Base-by-base conservation (phyloP, 1,284 basidiomycete species). In the Kalmanozyma brasiliensis region DNA sequence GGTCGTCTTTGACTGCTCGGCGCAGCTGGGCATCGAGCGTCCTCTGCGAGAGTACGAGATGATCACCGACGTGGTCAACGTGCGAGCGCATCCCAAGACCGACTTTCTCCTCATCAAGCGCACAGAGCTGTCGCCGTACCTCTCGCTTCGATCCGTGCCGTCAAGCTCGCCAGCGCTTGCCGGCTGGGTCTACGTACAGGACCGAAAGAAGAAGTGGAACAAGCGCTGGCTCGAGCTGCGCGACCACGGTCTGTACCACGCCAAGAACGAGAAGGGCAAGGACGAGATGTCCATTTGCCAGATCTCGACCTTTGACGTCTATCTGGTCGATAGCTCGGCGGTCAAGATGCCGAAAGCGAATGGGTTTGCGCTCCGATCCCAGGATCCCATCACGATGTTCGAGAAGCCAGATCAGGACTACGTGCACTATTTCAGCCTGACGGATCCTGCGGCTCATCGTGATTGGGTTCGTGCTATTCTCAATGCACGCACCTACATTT, bases 181-280 rank as follows among this genome's bases (percentile, higher is more conserved):
- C 4, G 80, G 80, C 17, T 79, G 62, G 40, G 78, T 80, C 11
- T 76, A 76, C 9, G 52, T 81, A 23, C 78, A 76, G 48, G 70
- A 72, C 16, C 66, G 74, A 22, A 73, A 71, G 49, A 67, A 69
- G 41, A 79, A 77, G 52, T 81, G 79, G 77, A 69, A 48, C 47
- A 76, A 75, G 47, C 63, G 77, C 6, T 82, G 80, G 80, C 62
- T 82, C 32, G 80, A 82, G 61, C 57, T 82, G 44, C 73, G 79
- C 7, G 80, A 82, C 24, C 76, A 82, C 22, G 57, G 52, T 11
- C 63, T 82, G 6, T 82, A 58, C 43, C 70, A 75, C 29, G 79
- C 79, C 24, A 79, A 79, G 62, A 73, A 73, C 23, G 79, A 80
- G 22, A 81, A 75, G 58, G 78, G 79, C 52, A 80, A 79, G 52